A percentile compares a stretch with the other conserved stretches of the same genome.
These are phyloP conservation scores for Metarhizium humberi DNA, from an alignment of 2,329 filamentous ascomycete genomes.

Conservation along the genomic window DNA sequence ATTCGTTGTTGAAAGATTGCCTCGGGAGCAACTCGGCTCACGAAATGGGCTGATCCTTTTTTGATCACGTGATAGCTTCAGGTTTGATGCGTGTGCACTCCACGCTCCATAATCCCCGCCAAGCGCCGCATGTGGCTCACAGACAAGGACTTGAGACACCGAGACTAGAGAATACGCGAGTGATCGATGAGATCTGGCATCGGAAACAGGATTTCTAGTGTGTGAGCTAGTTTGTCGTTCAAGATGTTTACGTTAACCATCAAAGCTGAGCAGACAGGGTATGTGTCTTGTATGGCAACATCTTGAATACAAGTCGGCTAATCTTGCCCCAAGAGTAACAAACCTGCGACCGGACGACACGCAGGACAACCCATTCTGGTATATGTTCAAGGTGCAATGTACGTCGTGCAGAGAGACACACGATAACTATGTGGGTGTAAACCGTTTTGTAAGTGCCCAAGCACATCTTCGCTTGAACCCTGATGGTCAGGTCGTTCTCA, in stretches of 20 bases:
- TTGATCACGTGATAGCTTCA: constrained; percentile 2
- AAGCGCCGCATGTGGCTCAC: not conserved
- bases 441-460: constrained; percentile 63
- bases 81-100: not conserved
- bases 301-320: not conserved
- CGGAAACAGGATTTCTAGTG: not conserved
- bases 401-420: constrained; percentile 93
- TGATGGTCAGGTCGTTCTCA: constrained; percentile 7
- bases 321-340: constrained; percentile 57
- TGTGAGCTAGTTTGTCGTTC: not conserved
- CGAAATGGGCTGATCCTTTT: not conserved
- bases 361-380: constrained; percentile 78
- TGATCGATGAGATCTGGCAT: not conserved
- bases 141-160: not conserved
- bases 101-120: not conserved
- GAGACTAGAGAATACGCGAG: not conserved
- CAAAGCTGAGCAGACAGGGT: constrained; percentile 63
- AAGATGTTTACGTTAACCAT: constrained; percentile 57
- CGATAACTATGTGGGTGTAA: constrained; percentile 77
- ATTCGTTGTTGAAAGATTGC: not conserved
- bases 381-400: constrained; percentile 96
- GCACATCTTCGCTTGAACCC: not conserved
- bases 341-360: constrained; percentile 80
- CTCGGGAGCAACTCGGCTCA: not conserved
- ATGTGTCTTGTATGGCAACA: constrained; percentile 16